These are phyloP conservation scores for Apophysomyces trapeziformis DNA, from an alignment of 371 early-diverging fungal species.

Conservation along the genomic window DNA sequence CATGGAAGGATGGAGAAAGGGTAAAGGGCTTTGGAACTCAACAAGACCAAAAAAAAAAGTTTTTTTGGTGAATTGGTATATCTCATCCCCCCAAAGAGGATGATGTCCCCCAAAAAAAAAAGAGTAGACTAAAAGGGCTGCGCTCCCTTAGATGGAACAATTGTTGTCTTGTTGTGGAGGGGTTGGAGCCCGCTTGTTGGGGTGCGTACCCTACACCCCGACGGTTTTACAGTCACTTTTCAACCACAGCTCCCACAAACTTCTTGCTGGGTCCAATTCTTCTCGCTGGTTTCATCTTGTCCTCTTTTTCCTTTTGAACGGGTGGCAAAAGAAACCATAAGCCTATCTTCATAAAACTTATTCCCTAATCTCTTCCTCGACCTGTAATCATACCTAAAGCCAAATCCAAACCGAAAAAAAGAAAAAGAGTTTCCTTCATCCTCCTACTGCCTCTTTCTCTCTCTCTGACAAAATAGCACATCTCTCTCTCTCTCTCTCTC, in stretches of 20 bases:
- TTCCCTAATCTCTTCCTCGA: not conserved
- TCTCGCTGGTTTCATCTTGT: not conserved
- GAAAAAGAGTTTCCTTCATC: not conserved
- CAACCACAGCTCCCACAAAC: slow-evolving; percentile 14
- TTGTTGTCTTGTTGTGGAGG: not conserved
- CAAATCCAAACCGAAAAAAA: not conserved
- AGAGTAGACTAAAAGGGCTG: not conserved
- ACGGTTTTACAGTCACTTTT: slow-evolving; percentile 14
- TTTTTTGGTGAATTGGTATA: not conserved
- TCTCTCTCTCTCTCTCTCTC: not conserved
- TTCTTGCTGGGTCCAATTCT: slow-evolving; percentile 1
- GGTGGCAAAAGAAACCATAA: not conserved
- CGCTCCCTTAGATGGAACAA: not conserved
- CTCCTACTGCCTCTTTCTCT: not conserved
- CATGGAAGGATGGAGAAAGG: no score
- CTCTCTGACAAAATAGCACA: not conserved
- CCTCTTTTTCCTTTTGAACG: not conserved
- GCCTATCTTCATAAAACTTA: not conserved
- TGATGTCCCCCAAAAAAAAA: slow-evolving; percentile 9
- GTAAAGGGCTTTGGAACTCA: no score
- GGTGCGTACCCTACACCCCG: slow-evolving; percentile 12
- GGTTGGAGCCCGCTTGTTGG: slow-evolving; percentile 6
- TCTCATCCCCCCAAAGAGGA: not conserved
- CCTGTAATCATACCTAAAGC: slow-evolving; percentile 1
- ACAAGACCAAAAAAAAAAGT: not conserved